Percentiles rank a stretch among this genome's conserved stretches.
Evolutionary conservation across 495 filamentous ascomycete genomes (phyloP).

Genomic region (Hypomontagnella monticulosa): DNA sequence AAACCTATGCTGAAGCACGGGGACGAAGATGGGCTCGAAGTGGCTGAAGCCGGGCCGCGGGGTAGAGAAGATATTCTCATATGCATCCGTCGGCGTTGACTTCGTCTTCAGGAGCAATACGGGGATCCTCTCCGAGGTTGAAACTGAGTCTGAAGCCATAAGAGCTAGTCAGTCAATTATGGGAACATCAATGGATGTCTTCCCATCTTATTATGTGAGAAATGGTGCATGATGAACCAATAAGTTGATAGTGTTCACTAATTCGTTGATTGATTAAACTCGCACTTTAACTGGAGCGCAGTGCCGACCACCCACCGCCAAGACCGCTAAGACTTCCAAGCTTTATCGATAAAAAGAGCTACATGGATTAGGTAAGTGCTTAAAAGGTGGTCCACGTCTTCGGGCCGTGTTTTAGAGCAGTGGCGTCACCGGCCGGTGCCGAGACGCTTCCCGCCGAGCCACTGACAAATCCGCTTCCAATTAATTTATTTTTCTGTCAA

Average conservation of each 20-base stretch:
- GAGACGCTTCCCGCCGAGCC: slow-evolving; percentile 39
- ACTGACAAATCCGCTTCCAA: slow-evolving; percentile 38
- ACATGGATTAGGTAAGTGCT: background rate
- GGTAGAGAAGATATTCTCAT: slow-evolving; percentile 75
- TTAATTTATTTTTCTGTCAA: slow-evolving; percentile 25
- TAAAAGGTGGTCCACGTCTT: background rate
- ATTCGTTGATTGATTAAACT: background rate
- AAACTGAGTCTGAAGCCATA: slow-evolving; percentile 22
- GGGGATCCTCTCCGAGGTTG: slow-evolving; percentile 53
- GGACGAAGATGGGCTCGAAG: slow-evolving; percentile 77
- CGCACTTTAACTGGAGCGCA: slow-evolving; percentile 3
- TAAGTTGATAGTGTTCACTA: slow-evolving; percentile 11
- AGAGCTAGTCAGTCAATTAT: background rate
- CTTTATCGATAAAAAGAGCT: slow-evolving; percentile 50
- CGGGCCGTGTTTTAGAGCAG: slow-evolving; percentile 16
- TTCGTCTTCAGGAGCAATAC: slow-evolving; percentile 88
- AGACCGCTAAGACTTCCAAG: slow-evolving; percentile 24
- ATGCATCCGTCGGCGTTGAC: slow-evolving; percentile 79
- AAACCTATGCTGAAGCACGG: slow-evolving; percentile 80
- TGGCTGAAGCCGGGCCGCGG: slow-evolving; percentile 48
- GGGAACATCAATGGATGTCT: slow-evolving; percentile 15
- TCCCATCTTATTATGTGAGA: slow-evolving; percentile 1
- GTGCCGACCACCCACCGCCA: slow-evolving; percentile 10
- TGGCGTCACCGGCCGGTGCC: slow-evolving; percentile 38
- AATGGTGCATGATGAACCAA: slow-evolving; percentile 1